Percentiles rank a stretch among this genome's conserved stretches.
Conservation (phyloP, 139 green algal genomes). For the Chlamydomonas incerta region DNA sequence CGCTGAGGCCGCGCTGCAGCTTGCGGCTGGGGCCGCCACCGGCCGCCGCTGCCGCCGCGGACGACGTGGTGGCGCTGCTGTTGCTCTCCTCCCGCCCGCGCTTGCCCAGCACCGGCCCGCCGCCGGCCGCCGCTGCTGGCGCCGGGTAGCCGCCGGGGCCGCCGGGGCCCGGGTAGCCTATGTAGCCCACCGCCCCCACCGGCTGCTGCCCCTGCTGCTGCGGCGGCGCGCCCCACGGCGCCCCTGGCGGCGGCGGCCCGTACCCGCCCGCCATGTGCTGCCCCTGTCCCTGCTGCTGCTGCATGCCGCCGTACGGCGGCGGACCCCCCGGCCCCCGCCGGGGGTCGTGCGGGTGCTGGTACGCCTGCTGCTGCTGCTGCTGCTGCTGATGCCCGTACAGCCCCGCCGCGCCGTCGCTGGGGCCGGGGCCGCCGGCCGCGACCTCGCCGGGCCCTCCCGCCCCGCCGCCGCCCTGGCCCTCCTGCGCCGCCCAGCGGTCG, state of each 20-base stretch:
- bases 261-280: background rate
- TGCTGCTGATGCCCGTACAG: too few relatives aligned
- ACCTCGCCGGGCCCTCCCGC: background rate
- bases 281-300: too few relatives aligned
- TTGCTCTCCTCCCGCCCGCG: background rate
- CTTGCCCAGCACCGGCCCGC: slow-evolving; percentile 19
- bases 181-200: background rate
- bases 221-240: background rate
- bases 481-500: background rate
- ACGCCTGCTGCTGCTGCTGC: too few relatives aligned
- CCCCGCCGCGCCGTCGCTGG: too few relatives aligned
- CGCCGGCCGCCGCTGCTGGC: background rate
- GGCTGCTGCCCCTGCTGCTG: background rate
- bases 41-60: background rate
- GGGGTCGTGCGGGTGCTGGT: too few relatives aligned
- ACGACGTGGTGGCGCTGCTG: background rate
- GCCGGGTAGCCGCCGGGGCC: background rate
- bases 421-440: background rate
- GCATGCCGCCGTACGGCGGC: too few relatives aligned
- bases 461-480: background rate
- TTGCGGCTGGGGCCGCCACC: slow-evolving; percentile 6
- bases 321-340: too few relatives aligned
- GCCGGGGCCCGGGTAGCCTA: too few relatives aligned
- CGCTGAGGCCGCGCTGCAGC: slow-evolving; percentile 19
- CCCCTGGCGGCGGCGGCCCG: background rate